Percentiles rank a stretch among this genome's conserved stretches.
Conservation (phyloP, 495 filamentous ascomycete genomes). For the Staphylotrichum longicolle region DNA sequence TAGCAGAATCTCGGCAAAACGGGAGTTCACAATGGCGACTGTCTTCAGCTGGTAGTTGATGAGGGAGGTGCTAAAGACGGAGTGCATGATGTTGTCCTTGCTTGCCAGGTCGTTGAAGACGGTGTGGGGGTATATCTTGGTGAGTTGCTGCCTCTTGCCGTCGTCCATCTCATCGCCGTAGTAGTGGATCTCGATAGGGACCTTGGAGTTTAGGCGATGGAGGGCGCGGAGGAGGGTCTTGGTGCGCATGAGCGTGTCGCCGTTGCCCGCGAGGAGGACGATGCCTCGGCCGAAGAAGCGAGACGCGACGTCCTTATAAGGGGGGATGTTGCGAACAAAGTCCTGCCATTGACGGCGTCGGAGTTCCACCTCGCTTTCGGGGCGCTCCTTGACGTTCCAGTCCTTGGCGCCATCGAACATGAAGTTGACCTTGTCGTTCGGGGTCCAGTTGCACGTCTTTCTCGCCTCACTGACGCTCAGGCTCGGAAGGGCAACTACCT, state of each 20-base stretch:
- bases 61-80: slow-evolving; percentile 17
- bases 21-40: slow-evolving; percentile 10
- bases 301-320: slow-evolving; percentile 21
- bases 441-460: slow-evolving; percentile 22
- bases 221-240: slow-evolving; percentile 28
- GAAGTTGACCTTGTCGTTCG: slow-evolving; percentile 23
- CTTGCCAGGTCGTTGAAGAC: slow-evolving; percentile 33
- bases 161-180: slow-evolving; percentile 31
- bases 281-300: slow-evolving; percentile 30
- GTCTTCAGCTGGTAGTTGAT: slow-evolving; percentile 32
- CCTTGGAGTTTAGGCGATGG: slow-evolving; percentile 17
- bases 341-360: slow-evolving; percentile 26
- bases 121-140: slow-evolving; percentile 19
- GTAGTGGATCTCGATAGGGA: slow-evolving; percentile 34
- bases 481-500: slow-evolving; percentile 14
- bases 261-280: slow-evolving; percentile 31
- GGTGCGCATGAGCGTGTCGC: slow-evolving; percentile 25
- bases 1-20: slow-evolving; percentile 10
- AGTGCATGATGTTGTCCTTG: slow-evolving; percentile 27
- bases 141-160: slow-evolving; percentile 12
- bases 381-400: slow-evolving; percentile 24
- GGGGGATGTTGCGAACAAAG: slow-evolving; percentile 22
- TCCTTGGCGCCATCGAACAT: slow-evolving; percentile 21
- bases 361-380: slow-evolving; percentile 20
- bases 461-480: slow-evolving; percentile 26